Evolutionary conservation across 495 filamentous ascomycete species (phyloP).

Genomic region (Aspergillus carlsbadensis): DNA sequence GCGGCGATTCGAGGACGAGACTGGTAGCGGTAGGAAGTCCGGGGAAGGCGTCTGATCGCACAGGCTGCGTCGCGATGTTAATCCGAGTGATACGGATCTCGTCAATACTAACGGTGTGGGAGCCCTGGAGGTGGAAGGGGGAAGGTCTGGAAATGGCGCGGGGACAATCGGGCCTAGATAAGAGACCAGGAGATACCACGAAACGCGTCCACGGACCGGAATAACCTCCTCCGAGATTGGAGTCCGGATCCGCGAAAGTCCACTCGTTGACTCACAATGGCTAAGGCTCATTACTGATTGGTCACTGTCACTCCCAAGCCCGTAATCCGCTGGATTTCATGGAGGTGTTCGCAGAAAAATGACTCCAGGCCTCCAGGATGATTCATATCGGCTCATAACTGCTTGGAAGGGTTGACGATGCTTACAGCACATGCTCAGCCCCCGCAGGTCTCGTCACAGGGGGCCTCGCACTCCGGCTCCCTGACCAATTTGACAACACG

Average conservation of each 20-base stretch:
- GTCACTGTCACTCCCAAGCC: background rate
- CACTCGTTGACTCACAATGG: constrained; percentile 15
- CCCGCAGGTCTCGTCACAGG: no score
- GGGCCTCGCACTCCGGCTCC: no score
- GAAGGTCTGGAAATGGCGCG: background rate
- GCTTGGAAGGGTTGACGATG: no score
- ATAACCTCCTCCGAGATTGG: background rate
- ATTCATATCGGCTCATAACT: background rate
- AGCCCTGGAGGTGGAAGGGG: background rate
- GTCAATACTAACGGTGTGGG: background rate
- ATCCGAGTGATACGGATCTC: background rate
- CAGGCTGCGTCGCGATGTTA: background rate
- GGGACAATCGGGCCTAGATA: constrained; percentile 10
- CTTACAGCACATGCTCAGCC: no score
- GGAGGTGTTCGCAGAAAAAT: background rate
- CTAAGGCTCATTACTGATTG: constrained; percentile 6
- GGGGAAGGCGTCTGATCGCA: background rate
- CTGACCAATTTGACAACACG: no score
- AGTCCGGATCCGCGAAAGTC: background rate
- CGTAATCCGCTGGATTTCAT: background rate
- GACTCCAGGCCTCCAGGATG: background rate
- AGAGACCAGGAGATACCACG: constrained; percentile 8
- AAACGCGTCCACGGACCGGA: constrained; percentile 11
- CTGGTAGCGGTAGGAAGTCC: background rate
- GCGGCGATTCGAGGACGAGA: background rate